These are phyloP conservation scores for Lathyrus oleraceus DNA, from an alignment of 306 rosid species.

Conservation along the genomic window DNA sequence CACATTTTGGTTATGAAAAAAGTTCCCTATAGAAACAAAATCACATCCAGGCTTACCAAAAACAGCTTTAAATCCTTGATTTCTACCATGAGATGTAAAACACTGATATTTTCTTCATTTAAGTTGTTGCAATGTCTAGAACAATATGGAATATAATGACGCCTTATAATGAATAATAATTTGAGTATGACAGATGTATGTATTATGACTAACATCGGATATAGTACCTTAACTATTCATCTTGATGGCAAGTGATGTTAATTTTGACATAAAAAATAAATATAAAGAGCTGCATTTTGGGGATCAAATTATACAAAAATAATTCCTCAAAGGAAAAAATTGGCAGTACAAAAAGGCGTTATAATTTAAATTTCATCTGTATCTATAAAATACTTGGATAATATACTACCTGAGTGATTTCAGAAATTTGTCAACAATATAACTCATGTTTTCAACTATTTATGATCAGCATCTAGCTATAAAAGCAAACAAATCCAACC, in stretches of 20 bases:
- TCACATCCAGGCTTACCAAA: not conserved
- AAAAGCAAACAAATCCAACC: conserved; percentile 8
- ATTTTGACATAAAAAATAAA: not conserved
- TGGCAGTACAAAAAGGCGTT: not conserved
- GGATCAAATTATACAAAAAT: conserved; percentile 8
- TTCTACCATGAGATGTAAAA: conserved; percentile 20
- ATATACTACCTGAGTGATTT: conserved; percentile 1
- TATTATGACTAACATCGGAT: conserved; percentile 1
- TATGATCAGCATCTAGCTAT: conserved; percentile 11
- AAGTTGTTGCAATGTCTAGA: not conserved
- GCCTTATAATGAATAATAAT: not conserved
- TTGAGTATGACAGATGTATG: not conserved
- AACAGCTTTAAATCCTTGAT: not conserved
- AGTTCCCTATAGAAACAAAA: not conserved
- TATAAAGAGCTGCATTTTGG: not conserved
- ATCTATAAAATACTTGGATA: not conserved
- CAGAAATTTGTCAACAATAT: not conserved
- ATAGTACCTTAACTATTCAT: conserved; percentile 1
- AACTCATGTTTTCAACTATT: not conserved
- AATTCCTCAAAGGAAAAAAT: not conserved
- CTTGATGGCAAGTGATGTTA: conserved; percentile 2
- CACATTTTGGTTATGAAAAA: not conserved
- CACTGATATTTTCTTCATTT: not conserved
- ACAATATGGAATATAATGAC: not conserved
- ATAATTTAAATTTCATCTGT: conserved; percentile 16